Evolutionary conservation across 2,329 filamentous ascomycete genomes (phyloP), one percentile per base, ranked within the genome.

Genomic region (Septoria petroselini): DNA sequence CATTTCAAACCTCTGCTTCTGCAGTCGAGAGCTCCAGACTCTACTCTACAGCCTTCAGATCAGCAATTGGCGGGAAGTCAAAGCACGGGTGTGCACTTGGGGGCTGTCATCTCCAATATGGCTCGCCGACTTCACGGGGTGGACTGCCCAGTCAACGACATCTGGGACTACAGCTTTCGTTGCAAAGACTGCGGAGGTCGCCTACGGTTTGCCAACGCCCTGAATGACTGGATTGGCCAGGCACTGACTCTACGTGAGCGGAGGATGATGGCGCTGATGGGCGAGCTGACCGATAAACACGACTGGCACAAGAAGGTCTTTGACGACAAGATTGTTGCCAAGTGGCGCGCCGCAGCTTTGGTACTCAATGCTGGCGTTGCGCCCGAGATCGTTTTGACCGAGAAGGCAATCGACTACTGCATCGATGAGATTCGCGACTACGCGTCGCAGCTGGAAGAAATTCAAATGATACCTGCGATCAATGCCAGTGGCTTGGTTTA

Each of bases 401-500:
- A 53, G 21, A 56, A 59, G 27, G 62, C 60, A 52, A 62, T 65
- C 31, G 61, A 65, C 25, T 64, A 58, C 34, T 58, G 56, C 33
- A 41, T 58, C 15, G 54, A 48, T 4, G 54, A 55, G 49, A 69
- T 82, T 0, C 69, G 66, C 9, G 71, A 71, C 58, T 80, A 82
- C 58, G 76, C 77, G 1, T 59, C 58, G n/a, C 61, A 73, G n/a
- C 72, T 73, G 50, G 62, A 71, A 43, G 49, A 67, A 3, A 68
- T 67, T 12, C 63, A 69, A 1, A 65, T 76, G 8, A 59, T 79
- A 7, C 67, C 69, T 3, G 70, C 74, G 1, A 67, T 79, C 15
- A 77, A 80, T 45, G 68, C 70, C 2, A 54, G 55, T n/a, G 63
- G 65, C 3, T 69, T 70, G 25, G 67, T 80, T 3, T 73, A 72